Evolutionary conservation across 495 filamentous ascomycete genomes (phyloP), one percentile per base, ranked within the genome.

Genomic region (Penicillium ochrochloron): DNA sequence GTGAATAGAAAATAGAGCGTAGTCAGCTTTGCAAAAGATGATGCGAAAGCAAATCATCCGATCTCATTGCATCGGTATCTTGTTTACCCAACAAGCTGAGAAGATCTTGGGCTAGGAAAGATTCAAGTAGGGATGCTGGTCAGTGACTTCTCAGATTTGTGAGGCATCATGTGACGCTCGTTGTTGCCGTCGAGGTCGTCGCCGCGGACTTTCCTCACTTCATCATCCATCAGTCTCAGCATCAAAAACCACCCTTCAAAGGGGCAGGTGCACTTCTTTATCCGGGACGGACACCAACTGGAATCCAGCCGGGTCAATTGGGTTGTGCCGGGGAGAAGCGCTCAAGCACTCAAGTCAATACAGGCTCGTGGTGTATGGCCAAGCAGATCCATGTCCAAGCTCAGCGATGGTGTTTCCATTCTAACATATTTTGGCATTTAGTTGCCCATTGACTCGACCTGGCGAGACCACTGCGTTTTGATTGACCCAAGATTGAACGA

Each of bases 111-210:
- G 23, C 2, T 1, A 31, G 5, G 8, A n/a, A 29, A 48, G 23
- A 59, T 15, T 44, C 57, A 5, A 50, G 31, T 35, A 48, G 10
- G 21, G 10, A 2, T 52, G 15, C 37, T n/a, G 41, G 19, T 14
- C 39, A 31, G 27, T 10, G 33, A 21, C 27, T 23, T 44, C 14
- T 6, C 6, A 29, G 33, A 34, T 46, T 44, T 31, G n/a, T 29
- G n/a, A 48, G n/a, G 41, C 31, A 58, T 65, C 63, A 65, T 61
- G 63, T 65, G 63, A 65, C 59, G 60, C 60, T 19, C 33, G 15
- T 14, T 35, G 48, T 53, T 37, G 29, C 46, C 55, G 34, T 31
- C 15, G 37, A 58, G 23, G 21, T 58, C 37, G 37, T 35, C 15
- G 19, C 21, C 25, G 44, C 21, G 19, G 19, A 56, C 31, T 37